Base-by-base conservation (phyloP, 1,139 yeast genomes). In the Torulaspora pretoriensis region DNA sequence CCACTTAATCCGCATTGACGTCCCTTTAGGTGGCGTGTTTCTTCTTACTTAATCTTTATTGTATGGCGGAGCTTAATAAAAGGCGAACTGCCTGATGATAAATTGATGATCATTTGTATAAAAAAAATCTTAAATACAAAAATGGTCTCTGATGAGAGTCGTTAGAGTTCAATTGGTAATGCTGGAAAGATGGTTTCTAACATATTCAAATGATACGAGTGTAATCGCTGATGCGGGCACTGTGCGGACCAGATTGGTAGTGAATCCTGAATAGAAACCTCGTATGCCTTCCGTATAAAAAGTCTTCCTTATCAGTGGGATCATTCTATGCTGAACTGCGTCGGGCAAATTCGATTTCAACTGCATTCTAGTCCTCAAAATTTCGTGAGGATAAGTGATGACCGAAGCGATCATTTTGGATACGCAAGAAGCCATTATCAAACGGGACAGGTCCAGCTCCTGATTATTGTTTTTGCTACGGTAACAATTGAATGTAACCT, bases 171-270 rank as follows among this genome's bases (percentile, higher is more conserved):
- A 27, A 8, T 50, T 52, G 30, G 49, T 53, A 29, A 54, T 41
- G 23, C 42, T 40, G 30, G 46, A 50, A 33, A 84, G 69, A 58
- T 77, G 80, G 36, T 78, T 74, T 57, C 87, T 83, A 61, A 89
- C 80, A 60, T 87, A 79, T 65, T 92, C 99, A 66, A 87, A 92
- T 31, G 96, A 84, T n/a, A 90, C 90, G 55, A 92, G 71, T 2
- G 98, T 92, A 17, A 92, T 87, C 1, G 97, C 97, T 59, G 92
- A 81, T 6, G 97, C 92, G 4, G 99, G 98, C 1, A 92, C 88
- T 0, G 98, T 94, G 58, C 99, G 73, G 28, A 88, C 78, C 61
- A 92, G 70, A 62, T 92, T 92, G 13, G 95, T 83, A 1, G 81
- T 75, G 60, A 90, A 83, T 0, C 99, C 99, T 1, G 95, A 83